A percentile compares a stretch with the other conserved stretches of the same genome.
These are phyloP conservation scores for Hsuehochloa calcarea DNA, from an alignment of 176 grass and related monocot species.

Conservation along the genomic window DNA sequence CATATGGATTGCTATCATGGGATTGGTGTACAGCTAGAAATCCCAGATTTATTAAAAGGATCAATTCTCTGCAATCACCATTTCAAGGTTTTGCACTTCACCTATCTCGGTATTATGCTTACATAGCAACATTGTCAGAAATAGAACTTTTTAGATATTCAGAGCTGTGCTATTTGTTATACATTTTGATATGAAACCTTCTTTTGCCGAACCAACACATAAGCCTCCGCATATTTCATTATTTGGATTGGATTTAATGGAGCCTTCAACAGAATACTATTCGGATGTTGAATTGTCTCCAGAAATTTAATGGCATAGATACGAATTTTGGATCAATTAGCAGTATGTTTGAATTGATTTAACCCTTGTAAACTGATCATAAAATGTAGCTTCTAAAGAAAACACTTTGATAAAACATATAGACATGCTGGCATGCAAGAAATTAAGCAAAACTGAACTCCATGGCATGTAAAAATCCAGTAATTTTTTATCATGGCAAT, in stretches of 20 bases:
- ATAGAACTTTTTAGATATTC: not conserved
- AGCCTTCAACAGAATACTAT: not conserved
- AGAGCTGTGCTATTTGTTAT: not conserved
- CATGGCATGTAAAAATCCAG: not conserved
- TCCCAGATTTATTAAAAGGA: slow-evolving; percentile 61
- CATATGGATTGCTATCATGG: slow-evolving; percentile 74
- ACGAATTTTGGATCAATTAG: not conserved
- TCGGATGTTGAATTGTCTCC: not conserved
- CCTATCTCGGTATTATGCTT: not conserved
- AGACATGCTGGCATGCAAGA: not conserved
- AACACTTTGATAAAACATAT: not conserved
- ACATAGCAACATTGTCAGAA: not conserved
- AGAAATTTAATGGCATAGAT: not conserved
- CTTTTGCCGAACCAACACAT: not conserved
- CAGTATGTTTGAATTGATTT: not conserved
- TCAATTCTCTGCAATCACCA: slow-evolving; percentile 66
- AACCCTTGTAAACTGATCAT: not conserved
- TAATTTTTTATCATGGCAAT: not conserved
- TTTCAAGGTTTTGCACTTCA: slow-evolving; percentile 67
- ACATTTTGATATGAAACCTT: not conserved
- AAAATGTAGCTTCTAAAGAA: not conserved
- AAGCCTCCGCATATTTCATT: not conserved
- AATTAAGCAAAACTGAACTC: not conserved
- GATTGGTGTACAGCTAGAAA: slow-evolving; percentile 86
- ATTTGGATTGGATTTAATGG: not conserved